Percentiles rank a stretch among this genome's conserved stretches.
Conservation (phyloP, 306 rosid genomes). For the Neltuma alba region DNA sequence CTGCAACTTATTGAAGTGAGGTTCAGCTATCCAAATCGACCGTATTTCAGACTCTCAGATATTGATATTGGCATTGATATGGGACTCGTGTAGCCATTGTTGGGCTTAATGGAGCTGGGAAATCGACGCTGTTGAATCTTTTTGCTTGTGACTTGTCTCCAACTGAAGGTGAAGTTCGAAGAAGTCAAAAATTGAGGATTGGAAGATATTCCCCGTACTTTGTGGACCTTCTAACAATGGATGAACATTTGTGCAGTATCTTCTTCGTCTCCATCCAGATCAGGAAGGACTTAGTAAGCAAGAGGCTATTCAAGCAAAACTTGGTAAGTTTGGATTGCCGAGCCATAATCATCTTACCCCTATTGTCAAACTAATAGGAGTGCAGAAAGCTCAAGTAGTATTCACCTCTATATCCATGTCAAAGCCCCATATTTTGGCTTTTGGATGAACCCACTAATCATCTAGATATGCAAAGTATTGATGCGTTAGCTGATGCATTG, state of each 20-base stretch:
- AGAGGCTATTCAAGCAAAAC: no score
- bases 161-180: constrained; percentile 57
- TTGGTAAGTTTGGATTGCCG: no score
- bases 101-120: constrained; percentile 64
- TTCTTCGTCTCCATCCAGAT: no score
- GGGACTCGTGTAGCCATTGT: constrained; percentile 67
- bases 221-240: constrained; percentile 63
- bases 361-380: constrained; percentile 63
- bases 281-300: no score
- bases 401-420: constrained; percentile 70
- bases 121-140: constrained; percentile 59
- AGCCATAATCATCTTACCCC: no score
- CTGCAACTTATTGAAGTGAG: no score
- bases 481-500: constrained; percentile 61
- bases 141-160: constrained; percentile 64
- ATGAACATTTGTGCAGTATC: constrained; percentile 54
- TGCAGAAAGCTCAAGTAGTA: constrained; percentile 59
- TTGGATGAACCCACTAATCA: no score
- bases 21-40: constrained; percentile 51
- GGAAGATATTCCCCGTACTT: constrained; percentile 62
- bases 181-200: no score
- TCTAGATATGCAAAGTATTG: constrained; percentile 70
- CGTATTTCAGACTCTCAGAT: constrained; percentile 53
- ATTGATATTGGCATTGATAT: constrained; percentile 57
- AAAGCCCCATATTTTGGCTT: constrained; percentile 61